Evolutionary conservation across 1,139 yeast genomes (phyloP).

Genomic region (Yamadazyma dendronema): DNA sequence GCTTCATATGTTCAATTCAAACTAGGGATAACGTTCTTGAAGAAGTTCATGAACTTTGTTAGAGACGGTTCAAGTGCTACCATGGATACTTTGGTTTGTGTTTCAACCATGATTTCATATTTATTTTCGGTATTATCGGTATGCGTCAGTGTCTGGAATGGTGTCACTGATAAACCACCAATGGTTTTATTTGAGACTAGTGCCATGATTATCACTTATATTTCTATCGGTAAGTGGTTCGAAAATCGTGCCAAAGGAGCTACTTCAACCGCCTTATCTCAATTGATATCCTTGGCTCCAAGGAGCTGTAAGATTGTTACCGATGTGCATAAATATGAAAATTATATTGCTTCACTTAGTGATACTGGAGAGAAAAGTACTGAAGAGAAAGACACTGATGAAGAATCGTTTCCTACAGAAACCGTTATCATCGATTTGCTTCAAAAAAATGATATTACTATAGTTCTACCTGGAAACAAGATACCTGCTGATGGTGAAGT

Average conservation of each 20-base stretch:
- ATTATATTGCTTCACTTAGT: constrained; percentile 14
- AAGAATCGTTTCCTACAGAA: constrained; percentile 23
- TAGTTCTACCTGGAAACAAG: constrained; percentile 81
- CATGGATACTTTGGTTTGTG: constrained; percentile 89
- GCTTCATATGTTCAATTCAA: constrained; percentile 69
- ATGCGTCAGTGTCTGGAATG: constrained; percentile 38
- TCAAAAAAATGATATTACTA: constrained; percentile 73
- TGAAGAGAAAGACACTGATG: constrained; percentile 2
- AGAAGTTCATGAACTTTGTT: constrained; percentile 64
- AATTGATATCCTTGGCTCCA: constrained; percentile 78
- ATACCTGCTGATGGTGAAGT: constrained; percentile 91
- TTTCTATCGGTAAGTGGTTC: constrained; percentile 84
- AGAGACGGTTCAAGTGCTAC: constrained; percentile 69
- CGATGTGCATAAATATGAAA: constrained; percentile 30
- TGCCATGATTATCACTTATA: constrained; percentile 79
- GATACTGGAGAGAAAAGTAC: constrained; percentile 7
- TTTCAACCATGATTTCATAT: constrained; percentile 81
- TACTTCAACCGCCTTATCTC: constrained; percentile 84
- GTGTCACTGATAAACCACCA: constrained; percentile 50
- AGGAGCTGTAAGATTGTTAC: constrained; percentile 66
- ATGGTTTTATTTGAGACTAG: constrained; percentile 83
- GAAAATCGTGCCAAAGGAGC: constrained; percentile 94
- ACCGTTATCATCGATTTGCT: constrained; percentile 68
- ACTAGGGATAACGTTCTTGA: constrained; percentile 63
- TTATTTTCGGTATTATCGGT: constrained; percentile 67